Percentiles rank a stretch among this genome's conserved stretches.
Evolutionary conservation across 257 asterid species (phyloP).

Genomic region (Euphrasia confusa): DNA sequence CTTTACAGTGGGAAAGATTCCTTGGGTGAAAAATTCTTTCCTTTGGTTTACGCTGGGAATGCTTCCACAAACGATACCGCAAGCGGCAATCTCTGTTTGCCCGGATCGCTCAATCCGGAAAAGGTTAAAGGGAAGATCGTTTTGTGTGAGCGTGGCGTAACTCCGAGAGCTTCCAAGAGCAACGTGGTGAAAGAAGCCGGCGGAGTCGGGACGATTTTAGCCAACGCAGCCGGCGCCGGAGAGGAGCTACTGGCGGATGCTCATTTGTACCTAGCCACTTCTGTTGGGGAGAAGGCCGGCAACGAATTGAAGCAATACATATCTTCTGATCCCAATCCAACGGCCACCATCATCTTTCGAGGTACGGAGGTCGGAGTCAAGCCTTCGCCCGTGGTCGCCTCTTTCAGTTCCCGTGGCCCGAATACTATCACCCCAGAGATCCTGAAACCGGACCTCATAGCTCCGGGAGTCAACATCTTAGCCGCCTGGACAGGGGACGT

Average conservation of each 20-base stretch:
- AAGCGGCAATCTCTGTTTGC: not conserved
- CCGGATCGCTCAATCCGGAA: not conserved
- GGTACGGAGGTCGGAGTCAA: not conserved
- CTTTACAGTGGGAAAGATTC: not conserved
- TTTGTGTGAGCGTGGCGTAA: not conserved
- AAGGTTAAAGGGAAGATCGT: not conserved
- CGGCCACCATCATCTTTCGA: not conserved
- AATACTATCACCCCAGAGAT: not conserved
- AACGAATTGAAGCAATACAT: no score
- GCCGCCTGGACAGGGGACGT: not conserved
- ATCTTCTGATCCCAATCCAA: not conserved
- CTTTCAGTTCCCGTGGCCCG: not conserved
- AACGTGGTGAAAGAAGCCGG: constrained; percentile 20
- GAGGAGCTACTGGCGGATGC: not conserved
- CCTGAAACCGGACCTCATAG: not conserved
- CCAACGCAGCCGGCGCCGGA: not conserved
- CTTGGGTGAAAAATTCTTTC: no score
- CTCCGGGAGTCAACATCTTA: not conserved
- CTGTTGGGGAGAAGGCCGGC: not conserved
- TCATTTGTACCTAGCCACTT: not conserved
- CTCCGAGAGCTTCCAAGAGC: constrained; percentile 40
- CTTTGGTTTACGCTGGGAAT: no score
- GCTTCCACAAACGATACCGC: not conserved
- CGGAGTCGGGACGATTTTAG: not conserved
- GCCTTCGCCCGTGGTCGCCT: not conserved